Evolutionary conservation across 345 rosid genomes (phyloP).

Genomic region (Salix exigua): DNA sequence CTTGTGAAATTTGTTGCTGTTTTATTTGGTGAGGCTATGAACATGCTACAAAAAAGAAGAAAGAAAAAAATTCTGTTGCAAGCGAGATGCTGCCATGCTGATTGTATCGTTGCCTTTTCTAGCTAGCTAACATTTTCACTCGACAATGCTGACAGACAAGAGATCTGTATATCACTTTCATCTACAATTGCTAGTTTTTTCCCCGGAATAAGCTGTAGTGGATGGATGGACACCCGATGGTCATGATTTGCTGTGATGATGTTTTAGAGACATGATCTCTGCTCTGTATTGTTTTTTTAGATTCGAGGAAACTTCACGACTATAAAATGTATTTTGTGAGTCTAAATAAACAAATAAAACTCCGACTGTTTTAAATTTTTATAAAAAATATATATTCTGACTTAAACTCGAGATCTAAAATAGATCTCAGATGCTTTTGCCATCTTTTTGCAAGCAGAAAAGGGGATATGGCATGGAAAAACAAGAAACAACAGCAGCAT

Average conservation of each 20-base stretch:
- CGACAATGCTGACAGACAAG: not conserved
- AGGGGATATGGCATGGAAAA: too few species aligned
- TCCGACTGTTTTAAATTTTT: fast-evolving
- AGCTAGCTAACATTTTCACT: not conserved
- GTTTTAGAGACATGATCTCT: too few species aligned
- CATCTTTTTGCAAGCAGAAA: too few species aligned
- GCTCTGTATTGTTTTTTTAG: too few species aligned
- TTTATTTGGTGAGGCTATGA: not conserved
- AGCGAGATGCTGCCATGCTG: not conserved
- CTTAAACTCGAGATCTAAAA: too few species aligned
- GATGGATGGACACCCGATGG: too few species aligned
- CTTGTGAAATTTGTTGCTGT: not conserved
- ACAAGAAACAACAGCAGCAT: too few species aligned
- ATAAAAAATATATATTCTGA: fast-evolving
- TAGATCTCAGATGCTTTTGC: too few species aligned
- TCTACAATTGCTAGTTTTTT: too few species aligned
- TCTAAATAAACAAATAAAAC: fast-evolving
- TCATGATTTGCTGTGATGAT: too few species aligned
- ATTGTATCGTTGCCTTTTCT: not conserved
- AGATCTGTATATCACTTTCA: too few species aligned
- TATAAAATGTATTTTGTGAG: fast-evolving
- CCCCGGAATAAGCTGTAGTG: too few species aligned
- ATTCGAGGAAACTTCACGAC: fast-evolving
- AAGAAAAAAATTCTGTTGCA: not conserved
- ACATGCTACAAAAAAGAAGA: not conserved